Evolutionary conservation across 805 yeast genomes (phyloP), one percentile per base, ranked within the genome.

Genomic region (Kregervanrija delftensis): DNA sequence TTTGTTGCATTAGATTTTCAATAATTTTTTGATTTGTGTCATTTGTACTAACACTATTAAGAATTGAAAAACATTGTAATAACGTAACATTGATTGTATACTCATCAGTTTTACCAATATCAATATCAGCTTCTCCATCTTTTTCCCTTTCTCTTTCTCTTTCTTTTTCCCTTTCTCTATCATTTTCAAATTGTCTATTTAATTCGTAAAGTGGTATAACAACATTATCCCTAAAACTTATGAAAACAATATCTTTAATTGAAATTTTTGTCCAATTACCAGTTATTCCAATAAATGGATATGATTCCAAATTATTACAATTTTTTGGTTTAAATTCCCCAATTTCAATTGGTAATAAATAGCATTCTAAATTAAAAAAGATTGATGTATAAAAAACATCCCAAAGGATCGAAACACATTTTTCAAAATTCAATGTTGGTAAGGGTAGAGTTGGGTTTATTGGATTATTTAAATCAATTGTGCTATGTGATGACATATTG

Each of bases 21-120:
- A 83, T 66, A n/a, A 73, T 67, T 35, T 65, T 66, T 53, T 82
- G 89, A 45, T 74, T 72, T 16, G 73, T 73, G 52, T 79, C 83
- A 8, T 64, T 67, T 0, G 81, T 71, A 38, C 73, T 74, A 3
- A 79, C 69, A 1, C 78, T 68, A 15, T 73, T 70, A 30, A 84
- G 57, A 30, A 78, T 66, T 8, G 83, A 79, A 50, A 82, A 73
- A 53, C 91, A 83, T 54, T 81, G 86, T 10, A 80, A 59, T 30
- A 83, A 57, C 2, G 48, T 35, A 15, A 44, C 14, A 8, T 48
- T 46, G 30, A 44, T 46, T 8, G 40, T 11, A 30, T 45, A 47
- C 3, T 52, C 59, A 11, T 49, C 49, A 22, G 42, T 52, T 17
- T 49, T 30, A 33, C 42, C 44, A 11, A 39, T 42, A 30, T 36